A percentile compares a stretch with the other conserved stretches of the same genome.
Evolutionary conservation across 768 basidiomycete species (phyloP).

Genomic region (Kwoniella europaea): DNA sequence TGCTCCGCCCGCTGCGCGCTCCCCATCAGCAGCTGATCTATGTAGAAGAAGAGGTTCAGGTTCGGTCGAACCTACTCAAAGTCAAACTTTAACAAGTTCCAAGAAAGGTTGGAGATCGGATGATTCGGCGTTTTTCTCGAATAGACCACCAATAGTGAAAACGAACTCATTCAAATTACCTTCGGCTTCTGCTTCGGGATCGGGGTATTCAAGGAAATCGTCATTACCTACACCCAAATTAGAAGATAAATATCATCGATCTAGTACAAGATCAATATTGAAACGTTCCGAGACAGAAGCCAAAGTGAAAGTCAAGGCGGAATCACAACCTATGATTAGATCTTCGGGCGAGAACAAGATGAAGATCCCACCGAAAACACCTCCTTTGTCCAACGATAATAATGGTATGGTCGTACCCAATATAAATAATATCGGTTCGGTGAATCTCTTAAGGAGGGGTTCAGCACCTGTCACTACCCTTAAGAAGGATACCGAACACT

Average conservation of each 20-base stretch:
- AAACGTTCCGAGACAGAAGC: neutral
- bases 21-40: conserved; percentile 21
- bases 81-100: neutral
- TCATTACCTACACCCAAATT: conserved; percentile 22
- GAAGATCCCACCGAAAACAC: conserved; percentile 6
- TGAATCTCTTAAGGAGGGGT: conserved; percentile 2
- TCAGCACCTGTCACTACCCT: neutral
- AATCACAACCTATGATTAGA: conserved; percentile 19
- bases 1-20: conserved; percentile 26
- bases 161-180: conserved; percentile 10
- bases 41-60: conserved; percentile 23
- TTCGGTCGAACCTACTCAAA: neutral
- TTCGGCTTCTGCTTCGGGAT: conserved; percentile 3
- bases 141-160: conserved; percentile 7
- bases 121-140: conserved; percentile 28
- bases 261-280: conserved; percentile 13
- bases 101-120: conserved; percentile 27
- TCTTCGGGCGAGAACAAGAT: conserved; percentile 14
- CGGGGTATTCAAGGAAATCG: conserved; percentile 4
- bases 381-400: conserved; percentile 1
- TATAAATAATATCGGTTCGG: neutral
- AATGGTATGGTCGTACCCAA: neutral
- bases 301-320: neutral
- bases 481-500: neutral
- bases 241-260: neutral